A percentile compares a stretch with the other conserved stretches of the same genome.
These are phyloP conservation scores for Alternaria atra DNA, from an alignment of 2,329 filamentous ascomycete genomes.

Conservation along the genomic window DNA sequence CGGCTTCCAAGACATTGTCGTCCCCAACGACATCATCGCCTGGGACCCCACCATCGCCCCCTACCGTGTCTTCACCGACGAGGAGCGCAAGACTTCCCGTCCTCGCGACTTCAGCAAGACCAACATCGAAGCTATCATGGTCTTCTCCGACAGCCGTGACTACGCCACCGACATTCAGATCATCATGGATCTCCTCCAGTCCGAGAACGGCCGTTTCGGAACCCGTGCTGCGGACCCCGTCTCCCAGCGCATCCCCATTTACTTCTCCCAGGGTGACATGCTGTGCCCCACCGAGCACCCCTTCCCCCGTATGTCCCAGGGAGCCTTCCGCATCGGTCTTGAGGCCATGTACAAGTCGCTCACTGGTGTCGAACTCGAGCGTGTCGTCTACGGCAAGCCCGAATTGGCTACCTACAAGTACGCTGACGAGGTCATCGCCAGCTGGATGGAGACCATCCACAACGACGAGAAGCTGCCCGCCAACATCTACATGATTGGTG, in stretches of 20 bases:
- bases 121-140: conserved; percentile 78
- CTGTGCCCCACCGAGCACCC: conserved; percentile 69
- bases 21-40: conserved; percentile 77
- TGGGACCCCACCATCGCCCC: conserved; percentile 75
- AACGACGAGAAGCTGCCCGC: conserved; percentile 73
- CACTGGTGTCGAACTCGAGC: conserved; percentile 75
- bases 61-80: conserved; percentile 72
- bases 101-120: conserved; percentile 76
- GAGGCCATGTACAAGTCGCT: conserved; percentile 78
- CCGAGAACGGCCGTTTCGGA: conserved; percentile 71
- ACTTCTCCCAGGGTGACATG: conserved; percentile 73
- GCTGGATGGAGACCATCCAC: conserved; percentile 80
- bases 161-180: conserved; percentile 80
- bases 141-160: conserved; percentile 77
- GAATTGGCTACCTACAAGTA: conserved; percentile 81
- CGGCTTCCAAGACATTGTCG: conserved; percentile 76
- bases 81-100: conserved; percentile 71
- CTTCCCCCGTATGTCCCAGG: conserved; percentile 74
- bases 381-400: conserved; percentile 79
- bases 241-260: conserved; percentile 74
- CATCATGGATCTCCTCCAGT: conserved; percentile 76
- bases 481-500: conserved; percentile 80
- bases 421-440: conserved; percentile 75
- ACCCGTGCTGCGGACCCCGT: conserved; percentile 73
- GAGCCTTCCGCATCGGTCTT: conserved; percentile 77